These are phyloP conservation scores for Senna siamea DNA, from an alignment of 306 rosid genomes.

Conservation along the genomic window DNA sequence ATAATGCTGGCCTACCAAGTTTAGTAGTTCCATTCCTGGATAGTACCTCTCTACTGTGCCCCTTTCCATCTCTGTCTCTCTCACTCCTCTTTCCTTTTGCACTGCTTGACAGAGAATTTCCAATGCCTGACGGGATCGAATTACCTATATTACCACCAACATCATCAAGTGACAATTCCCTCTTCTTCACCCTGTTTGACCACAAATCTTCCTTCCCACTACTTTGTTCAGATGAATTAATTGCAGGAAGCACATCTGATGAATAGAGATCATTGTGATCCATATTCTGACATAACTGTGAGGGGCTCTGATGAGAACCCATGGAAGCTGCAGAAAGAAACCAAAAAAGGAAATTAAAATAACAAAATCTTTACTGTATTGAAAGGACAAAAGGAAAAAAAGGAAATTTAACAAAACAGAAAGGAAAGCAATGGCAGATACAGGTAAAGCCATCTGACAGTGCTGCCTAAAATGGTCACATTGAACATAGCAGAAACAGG, in stretches of 20 bases:
- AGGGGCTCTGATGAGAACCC: constrained; percentile 64
- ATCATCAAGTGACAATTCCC: constrained; percentile 87
- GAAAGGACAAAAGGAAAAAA: constrained; percentile 10
- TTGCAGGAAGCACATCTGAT: constrained; percentile 53
- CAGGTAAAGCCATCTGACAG: constrained; percentile 29
- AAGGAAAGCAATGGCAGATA: not conserved
- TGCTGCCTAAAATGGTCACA: constrained; percentile 33
- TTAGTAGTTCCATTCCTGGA: constrained; percentile 79
- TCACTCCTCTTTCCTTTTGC: constrained; percentile 94
- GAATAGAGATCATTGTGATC: constrained; percentile 54
- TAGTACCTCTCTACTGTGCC: constrained; percentile 69
- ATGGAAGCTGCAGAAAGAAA: constrained; percentile 62
- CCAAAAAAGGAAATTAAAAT: not conserved
- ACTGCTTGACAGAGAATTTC: constrained; percentile 69
- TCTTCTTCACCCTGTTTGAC: constrained; percentile 86
- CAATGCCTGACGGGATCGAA: constrained; percentile 62
- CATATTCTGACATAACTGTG: constrained; percentile 59
- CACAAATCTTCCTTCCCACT: constrained; percentile 69
- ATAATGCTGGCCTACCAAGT: constrained; percentile 71
- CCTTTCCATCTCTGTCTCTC: constrained; percentile 93
- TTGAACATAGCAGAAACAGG: constrained; percentile 12
- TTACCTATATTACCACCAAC: constrained; percentile 58
- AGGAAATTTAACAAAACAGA: constrained; percentile 1
- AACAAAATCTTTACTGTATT: constrained; percentile 20
- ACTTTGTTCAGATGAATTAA: constrained; percentile 56